Conservation (phyloP, 805 yeast species). For the Teunomyces gatunensis region DNA sequence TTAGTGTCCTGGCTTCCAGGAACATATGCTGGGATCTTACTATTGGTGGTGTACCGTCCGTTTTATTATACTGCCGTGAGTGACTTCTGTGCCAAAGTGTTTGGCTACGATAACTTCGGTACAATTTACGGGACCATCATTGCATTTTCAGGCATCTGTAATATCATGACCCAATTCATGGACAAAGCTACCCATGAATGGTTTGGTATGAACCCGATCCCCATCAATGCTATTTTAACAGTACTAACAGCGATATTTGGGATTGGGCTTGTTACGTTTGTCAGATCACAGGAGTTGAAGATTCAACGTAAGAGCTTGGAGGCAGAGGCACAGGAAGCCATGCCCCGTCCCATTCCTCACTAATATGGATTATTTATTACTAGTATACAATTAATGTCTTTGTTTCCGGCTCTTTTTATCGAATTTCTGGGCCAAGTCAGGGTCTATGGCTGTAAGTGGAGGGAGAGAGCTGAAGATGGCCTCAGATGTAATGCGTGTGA, state of each 20-base stretch:
- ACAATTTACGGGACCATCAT: conserved; percentile 86
- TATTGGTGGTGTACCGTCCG: conserved; percentile 83
- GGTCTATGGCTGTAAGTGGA: conserved; percentile 24
- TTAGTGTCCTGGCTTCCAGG: conserved; percentile 51
- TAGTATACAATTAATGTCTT: conserved; percentile 3
- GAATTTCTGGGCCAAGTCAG: conserved; percentile 19
- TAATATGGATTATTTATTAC: conserved; percentile 7
- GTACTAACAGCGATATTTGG: conserved; percentile 55
- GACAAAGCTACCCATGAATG: conserved; percentile 68
- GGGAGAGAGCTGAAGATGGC: conserved; percentile 13
- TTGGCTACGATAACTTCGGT: conserved; percentile 91
- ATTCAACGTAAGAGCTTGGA: conserved; percentile 54
- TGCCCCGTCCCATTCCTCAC: conserved; percentile 45
- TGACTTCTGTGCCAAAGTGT: conserved; percentile 88
- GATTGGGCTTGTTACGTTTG: conserved; percentile 39
- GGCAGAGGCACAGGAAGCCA: conserved; percentile 62
- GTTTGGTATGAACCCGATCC: conserved; percentile 74
- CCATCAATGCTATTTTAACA: conserved; percentile 63
- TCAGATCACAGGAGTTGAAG: conserved; percentile 37
- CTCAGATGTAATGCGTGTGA: not conserved
- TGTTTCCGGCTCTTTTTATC: conserved; percentile 13
- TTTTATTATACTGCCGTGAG: conserved; percentile 91
- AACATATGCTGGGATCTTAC: conserved; percentile 66
- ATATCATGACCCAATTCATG: conserved; percentile 65
- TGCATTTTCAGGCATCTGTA: conserved; percentile 78